Base-by-base conservation (phyloP, 441 rosid species). In the Brassica balearica region DNA sequence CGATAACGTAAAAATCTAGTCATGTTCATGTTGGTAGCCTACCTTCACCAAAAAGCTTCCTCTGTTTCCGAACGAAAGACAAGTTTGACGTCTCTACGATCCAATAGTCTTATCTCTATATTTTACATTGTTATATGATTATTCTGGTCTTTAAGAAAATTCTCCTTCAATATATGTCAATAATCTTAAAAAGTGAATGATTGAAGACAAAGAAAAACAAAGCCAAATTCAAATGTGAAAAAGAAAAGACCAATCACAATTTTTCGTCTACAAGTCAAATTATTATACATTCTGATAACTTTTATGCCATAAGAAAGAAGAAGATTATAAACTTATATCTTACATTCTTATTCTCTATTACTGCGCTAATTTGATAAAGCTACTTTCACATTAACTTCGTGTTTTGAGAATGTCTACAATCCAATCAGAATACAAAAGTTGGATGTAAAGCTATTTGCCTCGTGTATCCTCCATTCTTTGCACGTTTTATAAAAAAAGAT, bases 1-100 rank as follows among this genome's bases (percentile, higher is more conserved):
- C 32, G 69, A 48, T 66, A 72, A 59, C 55, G 81, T 66, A 78
- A 78, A 58, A 78, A 60, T 77, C 72, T 65, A 72, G 77, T 60
- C 62, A 41, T 66, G 72, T 77, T 72, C 72, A 27, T 66, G 72
- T 77, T 71, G 76, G 81, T 71, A 77, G 81, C 72, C 81, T 46
- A 78, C 68, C 68, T 78, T 72, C 58, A 78, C 81, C 81, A 59
- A 65, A 72, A 17, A 72, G 64, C 58, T 66, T 69, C n/a, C 51
- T 11, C 15, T 66, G 77, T 78, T 77, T 72, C 72, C 68, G 55
- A 77, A 77, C 77, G 9, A 19, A 72, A 46, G 63, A 63, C 77
- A 77, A 77, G 41, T 72, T 58, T 67, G 43, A 41, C 46, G 48
- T 60, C 22, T 67, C 5, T 72, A 77, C 48, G 64, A 76, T 69